These are phyloP conservation scores for Spergularia azorica DNA, from an alignment of 179 eudicot genomes.

Conservation along the genomic window DNA sequence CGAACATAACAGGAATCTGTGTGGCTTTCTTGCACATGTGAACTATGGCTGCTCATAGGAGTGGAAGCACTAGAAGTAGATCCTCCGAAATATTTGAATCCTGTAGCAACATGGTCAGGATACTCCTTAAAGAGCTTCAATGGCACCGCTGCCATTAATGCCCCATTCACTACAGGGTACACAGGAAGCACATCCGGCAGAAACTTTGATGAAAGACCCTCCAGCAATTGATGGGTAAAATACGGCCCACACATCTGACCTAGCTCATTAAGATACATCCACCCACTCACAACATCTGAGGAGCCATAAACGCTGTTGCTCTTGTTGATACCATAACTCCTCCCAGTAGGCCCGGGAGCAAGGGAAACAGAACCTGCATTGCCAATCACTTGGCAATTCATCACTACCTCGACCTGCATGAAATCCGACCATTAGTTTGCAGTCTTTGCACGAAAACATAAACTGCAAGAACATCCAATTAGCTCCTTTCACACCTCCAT, in stretches of 20 bases:
- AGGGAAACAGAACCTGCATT: conserved; percentile 36
- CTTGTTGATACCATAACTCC: conserved; percentile 32
- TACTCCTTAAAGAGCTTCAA: conserved; percentile 73
- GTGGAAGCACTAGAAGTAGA: conserved; percentile 12
- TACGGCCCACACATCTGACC: conserved; percentile 97
- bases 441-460: conserved; percentile 32
- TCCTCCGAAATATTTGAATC: conserved; percentile 54
- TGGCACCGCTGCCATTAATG: conserved; percentile 62
- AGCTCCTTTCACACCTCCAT: not conserved
- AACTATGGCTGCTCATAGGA: conserved; percentile 24
- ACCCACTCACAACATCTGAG: conserved; percentile 60
- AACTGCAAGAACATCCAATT: conserved; percentile 9
- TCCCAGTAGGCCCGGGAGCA: conserved; percentile 33
- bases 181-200: conserved; percentile 88
- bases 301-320: conserved; percentile 28
- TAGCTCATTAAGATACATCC: conserved; percentile 93
- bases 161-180: conserved; percentile 72
- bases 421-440: conserved; percentile 30
- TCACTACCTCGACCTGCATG: conserved; percentile 41
- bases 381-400: conserved; percentile 54
- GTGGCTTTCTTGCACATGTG: conserved; percentile 16
- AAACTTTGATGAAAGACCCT: conserved; percentile 81
- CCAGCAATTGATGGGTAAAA: conserved; percentile 74
- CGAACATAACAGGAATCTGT: conserved; percentile 17
- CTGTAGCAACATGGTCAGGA: conserved; percentile 83